Base-by-base conservation (phyloP, 2,329 filamentous ascomycete genomes). In the Pestalotiopsis sp. region DNA sequence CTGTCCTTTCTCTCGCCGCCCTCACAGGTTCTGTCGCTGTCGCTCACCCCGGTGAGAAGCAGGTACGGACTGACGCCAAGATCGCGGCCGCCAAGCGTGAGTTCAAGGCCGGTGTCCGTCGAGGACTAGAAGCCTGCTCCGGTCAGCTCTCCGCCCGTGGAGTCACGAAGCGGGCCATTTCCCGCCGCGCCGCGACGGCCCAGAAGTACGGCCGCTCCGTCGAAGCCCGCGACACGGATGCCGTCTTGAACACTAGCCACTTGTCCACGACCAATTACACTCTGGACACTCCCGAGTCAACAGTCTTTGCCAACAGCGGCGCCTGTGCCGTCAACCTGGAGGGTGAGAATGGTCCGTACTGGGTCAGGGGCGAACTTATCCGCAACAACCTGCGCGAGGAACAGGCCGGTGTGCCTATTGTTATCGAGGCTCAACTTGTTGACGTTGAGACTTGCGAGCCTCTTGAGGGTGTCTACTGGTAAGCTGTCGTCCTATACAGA, bases 321-420 rank as follows among this genome's bases (percentile, higher is more conserved):
- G 81, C 82, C 20, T 87, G 85, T 70, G 76, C 86, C 35, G 77
- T 88, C 24, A 83, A 79, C 22, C 84, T 84, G 0, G 85, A 87
- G 73, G 82, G 82, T 30, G 86, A 82, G 3, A 79, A 86, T 73
- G 85, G 85, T 0, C 86, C 86, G 26, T 88, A 87, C 77, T 88
- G 83, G 70, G 83, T 87, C 60, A 73, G 78, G 20, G 86, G 85
- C 35, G 85, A 88, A 73, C 79, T 82, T 62, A 75, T 88, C 67
- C 82, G 86, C 38, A 70, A 78, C 38, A 77, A 88, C 70, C 75
- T 88, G 44, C 79, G 77, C 11, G 84, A 86, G 55, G 76, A 77
- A 10, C 79, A 87, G 72, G 68, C 72, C 7, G 86, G 85, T 59
- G 78, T 88, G 24, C 79, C 81, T n/a, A 75, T 87, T 48, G 80